Evolutionary conservation across 306 rosid species (phyloP), one percentile per base, ranked within the genome.

Genomic region (Castanospermum australe): DNA sequence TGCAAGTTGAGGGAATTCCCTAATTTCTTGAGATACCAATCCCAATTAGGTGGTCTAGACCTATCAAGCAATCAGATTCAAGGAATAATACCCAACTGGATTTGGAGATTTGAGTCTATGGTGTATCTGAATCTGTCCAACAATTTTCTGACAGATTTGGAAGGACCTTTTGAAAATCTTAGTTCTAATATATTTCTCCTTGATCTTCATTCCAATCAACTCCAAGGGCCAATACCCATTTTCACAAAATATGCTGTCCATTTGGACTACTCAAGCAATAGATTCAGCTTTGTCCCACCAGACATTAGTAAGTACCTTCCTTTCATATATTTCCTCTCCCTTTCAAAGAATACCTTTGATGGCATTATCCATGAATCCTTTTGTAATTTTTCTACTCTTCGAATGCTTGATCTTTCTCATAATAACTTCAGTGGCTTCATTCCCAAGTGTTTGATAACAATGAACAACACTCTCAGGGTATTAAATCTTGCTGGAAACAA

Each of bases 81-180:
- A 0, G 91, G 90, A 5, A 9, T 20, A 25, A 33, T 88, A 45
- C 94, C 97, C n/a, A 79, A 25, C 5, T 88, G 92, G 97, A 79
- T 92, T 5, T 90, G 92, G 95, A 62, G 8, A 55, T 32, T 82
- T 38, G 73, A 57, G 0, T 24, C 1, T 45, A 25, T 87, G 39
- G 0, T 0, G 2, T 12, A 33, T 8, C 39, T 90, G 13, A 92
- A 88, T 86, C 84, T 92, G 52, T 92, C 97, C 18, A 28, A n/a
- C 52, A 92, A 90, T 54, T n/a, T 67, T 0, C 41, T 92, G 7
- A 67, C 12, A 4, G 30, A 45, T 47, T 25, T 87, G 44, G 64
- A 81, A 75, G 81, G 85, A 4, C 83, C 83, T 3, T 39, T 55
- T 0, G 12, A 17, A 0, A 51, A 87, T 63, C n/a, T 70, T 8